A percentile compares a stretch with the other conserved stretches of the same genome.
These are phyloP conservation scores for Lonicera japonica DNA, from an alignment of 129 eudicot genomes.

Conservation along the genomic window DNA sequence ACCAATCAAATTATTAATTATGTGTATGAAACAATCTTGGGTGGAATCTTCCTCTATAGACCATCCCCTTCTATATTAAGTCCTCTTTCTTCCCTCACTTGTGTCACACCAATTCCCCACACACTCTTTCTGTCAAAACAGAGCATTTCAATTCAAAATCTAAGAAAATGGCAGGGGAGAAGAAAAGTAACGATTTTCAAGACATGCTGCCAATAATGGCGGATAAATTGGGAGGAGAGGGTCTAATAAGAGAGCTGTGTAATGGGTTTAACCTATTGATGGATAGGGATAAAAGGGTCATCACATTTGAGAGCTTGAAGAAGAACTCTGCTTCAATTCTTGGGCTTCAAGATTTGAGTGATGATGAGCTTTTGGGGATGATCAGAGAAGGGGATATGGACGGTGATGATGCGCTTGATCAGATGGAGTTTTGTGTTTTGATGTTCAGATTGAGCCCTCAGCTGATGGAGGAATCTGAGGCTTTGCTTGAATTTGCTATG, in stretches of 20 bases:
- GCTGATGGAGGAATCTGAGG: slow-evolving; percentile 45
- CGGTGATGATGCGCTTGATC: slow-evolving; percentile 52
- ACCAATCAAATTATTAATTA: too few species aligned
- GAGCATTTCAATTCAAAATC: background rate
- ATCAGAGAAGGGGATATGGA: slow-evolving; percentile 48
- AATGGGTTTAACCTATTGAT: slow-evolving; percentile 44
- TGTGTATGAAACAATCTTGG: too few species aligned
- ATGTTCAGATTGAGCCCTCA: slow-evolving; percentile 65
- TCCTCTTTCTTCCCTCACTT: background rate
- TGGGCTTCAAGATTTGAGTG: slow-evolving; percentile 43
- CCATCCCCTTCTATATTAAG: background rate
- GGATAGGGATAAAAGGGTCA: slow-evolving; percentile 43
- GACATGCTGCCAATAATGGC: slow-evolving; percentile 45
- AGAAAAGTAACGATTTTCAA: slow-evolving; percentile 15
- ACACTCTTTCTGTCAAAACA: background rate
- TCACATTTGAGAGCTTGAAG: slow-evolving; percentile 59
- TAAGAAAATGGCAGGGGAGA: slow-evolving; percentile 14
- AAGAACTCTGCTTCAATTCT: slow-evolving; percentile 37
- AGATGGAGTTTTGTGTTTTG: slow-evolving; percentile 62
- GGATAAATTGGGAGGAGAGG: slow-evolving; percentile 49
- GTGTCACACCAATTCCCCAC: slow-evolving; percentile 1
- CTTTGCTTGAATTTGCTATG: slow-evolving; percentile 52
- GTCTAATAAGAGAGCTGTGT: slow-evolving; percentile 43
- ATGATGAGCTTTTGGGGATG: slow-evolving; percentile 44
- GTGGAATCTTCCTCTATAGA: too few species aligned